phyloP scores from a whole-genome alignment of 192 early-diverging fungal species.

The Rhizoclosmatium sp. region DNA sequence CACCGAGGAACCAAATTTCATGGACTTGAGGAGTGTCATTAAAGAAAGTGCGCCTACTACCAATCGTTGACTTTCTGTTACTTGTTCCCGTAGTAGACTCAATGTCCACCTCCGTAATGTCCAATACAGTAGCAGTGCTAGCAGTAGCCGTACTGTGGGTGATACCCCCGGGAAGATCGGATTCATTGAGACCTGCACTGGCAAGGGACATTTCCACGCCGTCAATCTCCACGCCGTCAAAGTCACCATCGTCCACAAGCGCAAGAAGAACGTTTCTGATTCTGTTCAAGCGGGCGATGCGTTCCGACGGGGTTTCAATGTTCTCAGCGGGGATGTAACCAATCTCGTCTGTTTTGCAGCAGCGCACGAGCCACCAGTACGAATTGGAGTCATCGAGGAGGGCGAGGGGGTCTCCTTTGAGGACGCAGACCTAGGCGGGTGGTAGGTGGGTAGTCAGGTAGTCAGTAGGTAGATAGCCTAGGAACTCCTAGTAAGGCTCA shows the following conservation, averaged over 20 bases:
- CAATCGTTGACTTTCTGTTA: too few species aligned
- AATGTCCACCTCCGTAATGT: too few species aligned
- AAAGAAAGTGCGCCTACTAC: too few species aligned
- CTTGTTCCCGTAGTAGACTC: too few species aligned
- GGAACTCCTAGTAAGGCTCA: conserved; percentile 13
- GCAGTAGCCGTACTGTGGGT: too few species aligned
- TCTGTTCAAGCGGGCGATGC: conserved; percentile 79
- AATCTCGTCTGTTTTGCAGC: conserved; percentile 73
- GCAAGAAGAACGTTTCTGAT: conserved; percentile 69
- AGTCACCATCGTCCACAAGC: conserved; percentile 2
- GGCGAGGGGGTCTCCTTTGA: conserved; percentile 78
- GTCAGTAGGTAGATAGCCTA: neutral
- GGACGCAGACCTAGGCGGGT: conserved; percentile 56
- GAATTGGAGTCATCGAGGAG: conserved; percentile 85
- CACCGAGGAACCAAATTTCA: too few species aligned
- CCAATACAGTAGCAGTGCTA: too few species aligned
- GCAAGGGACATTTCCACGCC: neutral
- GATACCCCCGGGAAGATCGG: too few species aligned
- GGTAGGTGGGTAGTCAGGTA: neutral
- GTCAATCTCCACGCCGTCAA: conserved; percentile 46
- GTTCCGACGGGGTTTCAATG: conserved; percentile 84
- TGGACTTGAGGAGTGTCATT: too few species aligned
- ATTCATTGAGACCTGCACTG: too few species aligned
- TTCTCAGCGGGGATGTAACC: conserved; percentile 93
- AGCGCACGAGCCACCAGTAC: conserved; percentile 78